phyloP scores from a whole-genome alignment of 2,329 filamentous ascomycete species.

The Exophiala sp. region DNA sequence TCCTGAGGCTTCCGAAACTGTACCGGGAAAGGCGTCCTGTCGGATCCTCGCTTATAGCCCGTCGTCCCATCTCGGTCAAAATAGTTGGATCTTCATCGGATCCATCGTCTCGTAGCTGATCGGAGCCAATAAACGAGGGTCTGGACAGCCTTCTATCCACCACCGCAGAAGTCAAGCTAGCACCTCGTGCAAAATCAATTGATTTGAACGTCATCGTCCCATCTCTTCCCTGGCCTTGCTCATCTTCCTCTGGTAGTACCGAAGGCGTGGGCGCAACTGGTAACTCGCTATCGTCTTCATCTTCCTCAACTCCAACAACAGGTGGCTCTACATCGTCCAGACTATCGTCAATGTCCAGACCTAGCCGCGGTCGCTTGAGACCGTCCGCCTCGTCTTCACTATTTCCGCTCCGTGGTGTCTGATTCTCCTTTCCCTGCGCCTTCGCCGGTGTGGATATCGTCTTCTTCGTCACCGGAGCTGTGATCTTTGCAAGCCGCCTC shows the following conservation, averaged over 20 bases:
- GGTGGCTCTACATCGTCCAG: conserved; percentile 37
- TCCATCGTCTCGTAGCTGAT: conserved; percentile 38
- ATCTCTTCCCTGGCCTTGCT: conserved; percentile 10
- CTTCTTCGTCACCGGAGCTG: conserved; percentile 45
- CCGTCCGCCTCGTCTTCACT: conserved; percentile 45
- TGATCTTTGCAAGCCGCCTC: conserved; percentile 49
- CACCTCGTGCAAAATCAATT: conserved; percentile 17
- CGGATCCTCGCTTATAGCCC: conserved; percentile 37
- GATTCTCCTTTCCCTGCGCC: conserved; percentile 30
- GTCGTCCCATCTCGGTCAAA: conserved; percentile 39
- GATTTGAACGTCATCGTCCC: conserved; percentile 26
- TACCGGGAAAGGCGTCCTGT: conserved; percentile 38
- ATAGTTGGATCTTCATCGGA: conserved; percentile 23
- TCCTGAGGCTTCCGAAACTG: conserved; percentile 38
- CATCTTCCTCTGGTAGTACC: conserved; percentile 22
- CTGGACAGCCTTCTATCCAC: conserved; percentile 30
- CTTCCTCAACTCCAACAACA: conserved; percentile 41
- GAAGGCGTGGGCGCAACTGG: conserved; percentile 26
- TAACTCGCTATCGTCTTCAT: conserved; percentile 42
- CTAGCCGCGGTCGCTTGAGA: conserved; percentile 37
- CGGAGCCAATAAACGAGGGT: conserved; percentile 38
- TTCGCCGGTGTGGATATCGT: conserved; percentile 45
- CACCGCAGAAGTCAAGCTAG: not conserved
- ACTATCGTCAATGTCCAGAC: conserved; percentile 39
- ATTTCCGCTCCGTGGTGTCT: conserved; percentile 20